Evolutionary conservation across 2,329 filamentous ascomycete species (phyloP).

Genomic region (Clarireedia sp.): DNA sequence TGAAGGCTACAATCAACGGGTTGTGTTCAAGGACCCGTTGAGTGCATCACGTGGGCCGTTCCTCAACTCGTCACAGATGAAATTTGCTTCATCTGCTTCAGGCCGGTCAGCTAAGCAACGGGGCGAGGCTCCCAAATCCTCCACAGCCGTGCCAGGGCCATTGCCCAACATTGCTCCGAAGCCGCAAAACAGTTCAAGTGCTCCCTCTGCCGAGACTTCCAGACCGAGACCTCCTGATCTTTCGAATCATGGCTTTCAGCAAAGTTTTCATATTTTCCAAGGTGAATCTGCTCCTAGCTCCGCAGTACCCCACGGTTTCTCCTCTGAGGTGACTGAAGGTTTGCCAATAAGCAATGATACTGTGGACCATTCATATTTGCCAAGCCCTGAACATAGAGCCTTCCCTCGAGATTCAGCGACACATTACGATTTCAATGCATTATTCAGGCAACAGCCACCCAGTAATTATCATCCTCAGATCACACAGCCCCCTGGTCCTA

Average conservation of each 20-base stretch:
- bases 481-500: background rate
- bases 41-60: slow-evolving; percentile 42
- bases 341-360: slow-evolving; percentile 10
- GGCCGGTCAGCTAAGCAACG: slow-evolving; percentile 14
- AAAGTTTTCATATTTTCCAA: slow-evolving; percentile 7
- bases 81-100: slow-evolving; percentile 8
- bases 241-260: slow-evolving; percentile 5
- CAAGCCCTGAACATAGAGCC: slow-evolving; percentile 10
- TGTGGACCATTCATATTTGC: slow-evolving; percentile 17
- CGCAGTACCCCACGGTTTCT: background rate
- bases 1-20: slow-evolving; percentile 74
- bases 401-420: slow-evolving; percentile 6
- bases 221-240: background rate
- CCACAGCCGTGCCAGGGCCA: background rate
- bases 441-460: slow-evolving; percentile 1
- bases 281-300: background rate
- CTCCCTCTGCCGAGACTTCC: too few relatives aligned
- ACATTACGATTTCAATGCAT: slow-evolving; percentile 23
- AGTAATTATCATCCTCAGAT: background rate
- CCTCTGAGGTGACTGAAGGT: background rate
- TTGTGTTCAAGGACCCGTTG: slow-evolving; percentile 70
- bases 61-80: slow-evolving; percentile 29
- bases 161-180: slow-evolving; percentile 7
- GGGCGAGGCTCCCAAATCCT: slow-evolving; percentile 8
- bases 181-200: background rate